phyloP scores from a whole-genome alignment of 306 rosid genomes.

The Bauhinia variegata region DNA sequence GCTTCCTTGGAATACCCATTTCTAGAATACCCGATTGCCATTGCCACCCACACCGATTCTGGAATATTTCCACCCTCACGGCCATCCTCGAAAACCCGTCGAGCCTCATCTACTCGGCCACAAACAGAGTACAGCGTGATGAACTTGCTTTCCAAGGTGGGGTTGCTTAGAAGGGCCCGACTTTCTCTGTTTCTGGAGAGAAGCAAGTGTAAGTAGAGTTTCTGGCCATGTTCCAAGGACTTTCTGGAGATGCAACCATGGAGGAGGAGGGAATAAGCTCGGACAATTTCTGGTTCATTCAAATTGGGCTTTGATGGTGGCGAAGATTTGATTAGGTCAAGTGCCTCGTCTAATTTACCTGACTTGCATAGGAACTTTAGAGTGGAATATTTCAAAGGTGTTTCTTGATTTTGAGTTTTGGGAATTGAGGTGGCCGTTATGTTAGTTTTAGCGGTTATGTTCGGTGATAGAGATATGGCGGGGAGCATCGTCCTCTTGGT shows the following conservation, averaged over 20 bases:
- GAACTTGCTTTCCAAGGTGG: slow-evolving; percentile 37
- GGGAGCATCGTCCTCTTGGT: slow-evolving; percentile 41
- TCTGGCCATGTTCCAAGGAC: slow-evolving; percentile 59
- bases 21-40: slow-evolving; percentile 33
- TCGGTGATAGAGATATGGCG: slow-evolving; percentile 46
- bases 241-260: slow-evolving; percentile 56
- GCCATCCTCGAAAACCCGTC: slow-evolving; percentile 40
- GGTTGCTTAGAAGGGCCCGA: slow-evolving; percentile 23
- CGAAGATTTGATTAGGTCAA: slow-evolving; percentile 43
- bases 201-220: slow-evolving; percentile 49
- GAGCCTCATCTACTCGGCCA: slow-evolving; percentile 54
- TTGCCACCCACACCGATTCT: slow-evolving; percentile 59
- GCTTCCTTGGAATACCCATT: slow-evolving; percentile 35
- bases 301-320: slow-evolving; percentile 56
- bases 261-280: slow-evolving; percentile 46
- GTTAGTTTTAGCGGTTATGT: slow-evolving; percentile 40
- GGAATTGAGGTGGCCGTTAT: slow-evolving; percentile 33
- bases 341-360: slow-evolving; percentile 58
- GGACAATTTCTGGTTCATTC: slow-evolving; percentile 43
- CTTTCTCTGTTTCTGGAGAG: slow-evolving; percentile 20
- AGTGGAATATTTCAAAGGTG: slow-evolving; percentile 24
- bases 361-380: slow-evolving; percentile 55
- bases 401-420: slow-evolving; percentile 8
- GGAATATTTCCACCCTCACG: slow-evolving; percentile 22
- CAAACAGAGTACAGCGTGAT: slow-evolving; percentile 66